Evolutionary conservation across 1,139 yeast genomes (phyloP).

Genomic region (Wickerhamomyces sp.): DNA sequence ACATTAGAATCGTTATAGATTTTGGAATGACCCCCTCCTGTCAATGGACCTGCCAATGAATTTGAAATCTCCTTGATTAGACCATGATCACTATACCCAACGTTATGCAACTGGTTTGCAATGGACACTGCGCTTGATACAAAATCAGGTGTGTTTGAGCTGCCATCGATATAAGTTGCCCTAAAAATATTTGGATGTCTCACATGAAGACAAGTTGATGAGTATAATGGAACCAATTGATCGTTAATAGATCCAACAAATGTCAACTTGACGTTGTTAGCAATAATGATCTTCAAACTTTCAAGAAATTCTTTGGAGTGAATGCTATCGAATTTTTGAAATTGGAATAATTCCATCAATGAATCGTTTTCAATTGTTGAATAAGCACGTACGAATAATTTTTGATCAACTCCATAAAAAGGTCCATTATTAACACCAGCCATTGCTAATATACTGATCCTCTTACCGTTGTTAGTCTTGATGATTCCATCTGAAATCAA

Average conservation of each 20-base stretch:
- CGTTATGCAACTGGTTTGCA: conserved; percentile 50
- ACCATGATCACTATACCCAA: conserved; percentile 70
- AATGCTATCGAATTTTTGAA: conserved; percentile 67
- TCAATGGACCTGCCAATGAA: conserved; percentile 81
- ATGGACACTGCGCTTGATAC: conserved; percentile 44
- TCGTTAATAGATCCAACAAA: conserved; percentile 88
- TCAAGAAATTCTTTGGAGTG: conserved; percentile 71
- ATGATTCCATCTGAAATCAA: conserved; percentile 68
- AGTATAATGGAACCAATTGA: conserved; percentile 87
- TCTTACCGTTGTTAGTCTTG: conserved; percentile 36
- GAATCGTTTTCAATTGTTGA: conserved; percentile 89
- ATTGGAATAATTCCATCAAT: conserved; percentile 76
- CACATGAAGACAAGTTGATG: conserved; percentile 77
- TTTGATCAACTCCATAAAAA: conserved; percentile 82
- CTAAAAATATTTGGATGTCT: conserved; percentile 87
- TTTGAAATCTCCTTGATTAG: conserved; percentile 77
- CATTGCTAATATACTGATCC: conserved; percentile 81
- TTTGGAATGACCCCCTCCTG: conserved; percentile 93
- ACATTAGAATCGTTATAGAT: conserved; percentile 84
- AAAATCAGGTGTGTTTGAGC: conserved; percentile 44
- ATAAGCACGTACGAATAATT: conserved; percentile 78
- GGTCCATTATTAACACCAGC: conserved; percentile 96
- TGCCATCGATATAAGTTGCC: conserved; percentile 77
- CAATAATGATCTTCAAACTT: conserved; percentile 58
- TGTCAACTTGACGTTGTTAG: conserved; percentile 68